Conservation (phyloP, 2,329 filamentous ascomycete genomes). For the Aspergillus intermedius region DNA sequence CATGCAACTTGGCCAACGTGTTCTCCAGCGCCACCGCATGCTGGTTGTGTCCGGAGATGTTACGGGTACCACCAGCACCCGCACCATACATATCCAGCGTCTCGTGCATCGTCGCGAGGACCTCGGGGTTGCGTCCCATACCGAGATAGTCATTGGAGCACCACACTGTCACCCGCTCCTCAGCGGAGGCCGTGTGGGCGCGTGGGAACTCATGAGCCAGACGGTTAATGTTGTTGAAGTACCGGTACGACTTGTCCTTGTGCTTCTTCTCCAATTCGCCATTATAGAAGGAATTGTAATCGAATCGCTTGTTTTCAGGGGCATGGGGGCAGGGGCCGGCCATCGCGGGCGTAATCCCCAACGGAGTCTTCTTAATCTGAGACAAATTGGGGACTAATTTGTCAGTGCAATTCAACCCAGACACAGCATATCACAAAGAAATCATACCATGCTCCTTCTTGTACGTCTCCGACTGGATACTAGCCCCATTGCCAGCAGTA, state of each 20-base stretch:
- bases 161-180: constrained; percentile 93
- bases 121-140: constrained; percentile 86
- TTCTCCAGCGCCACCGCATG: constrained; percentile 81
- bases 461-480: constrained; percentile 56
- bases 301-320: constrained; percentile 57
- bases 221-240: constrained; percentile 99
- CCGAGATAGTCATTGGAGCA: constrained; percentile 98
- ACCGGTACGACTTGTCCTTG: constrained; percentile 98
- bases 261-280: constrained; percentile 94
- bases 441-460: constrained; percentile 44
- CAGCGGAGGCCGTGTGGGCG: constrained; percentile 77
- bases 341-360: constrained; percentile 13
- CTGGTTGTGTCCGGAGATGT: constrained; percentile 96
- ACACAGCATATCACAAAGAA: constrained; percentile 4
- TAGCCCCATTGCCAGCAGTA: constrained; percentile 68
- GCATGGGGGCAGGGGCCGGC: constrained; percentile 44
- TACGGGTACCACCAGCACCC: constrained; percentile 89
- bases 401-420: neutral
- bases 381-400: neutral
- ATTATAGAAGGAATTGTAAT: constrained; percentile 87
- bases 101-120: constrained; percentile 87
- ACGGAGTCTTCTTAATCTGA: neutral
- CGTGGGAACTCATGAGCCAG: constrained; percentile 92
- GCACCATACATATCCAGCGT: constrained; percentile 92
- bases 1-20: constrained; percentile 78